phyloP scores from a whole-genome alignment of 2,329 filamentous ascomycete genomes.

The Huntiella moniliformis region DNA sequence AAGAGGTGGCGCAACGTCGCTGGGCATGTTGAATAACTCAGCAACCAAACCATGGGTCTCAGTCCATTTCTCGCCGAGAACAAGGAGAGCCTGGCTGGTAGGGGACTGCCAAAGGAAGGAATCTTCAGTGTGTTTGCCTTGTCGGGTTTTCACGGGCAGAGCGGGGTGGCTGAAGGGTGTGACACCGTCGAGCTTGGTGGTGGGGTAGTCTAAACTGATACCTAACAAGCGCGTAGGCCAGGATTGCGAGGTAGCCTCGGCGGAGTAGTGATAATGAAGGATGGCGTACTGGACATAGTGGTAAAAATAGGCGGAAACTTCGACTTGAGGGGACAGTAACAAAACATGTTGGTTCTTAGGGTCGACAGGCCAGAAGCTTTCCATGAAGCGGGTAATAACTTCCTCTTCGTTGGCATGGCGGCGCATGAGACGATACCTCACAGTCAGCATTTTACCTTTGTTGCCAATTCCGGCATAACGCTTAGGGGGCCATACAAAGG shows the following conservation, averaged over 20 bases:
- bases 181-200: slow-evolving; percentile 41
- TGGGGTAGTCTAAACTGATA: slow-evolving; percentile 60
- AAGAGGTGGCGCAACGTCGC: slow-evolving; percentile 16
- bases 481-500: slow-evolving; percentile 48
- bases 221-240: slow-evolving; percentile 46
- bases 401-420: slow-evolving; percentile 45
- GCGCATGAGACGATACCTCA: slow-evolving; percentile 55
- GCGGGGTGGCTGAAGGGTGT: slow-evolving; percentile 30
- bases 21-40: slow-evolving; percentile 23
- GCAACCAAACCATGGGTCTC: slow-evolving; percentile 70
- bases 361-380: slow-evolving; percentile 68
- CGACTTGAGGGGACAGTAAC: slow-evolving; percentile 63
- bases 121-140: slow-evolving; percentile 15
- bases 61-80: slow-evolving; percentile 71
- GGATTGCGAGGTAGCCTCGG: slow-evolving; percentile 22
- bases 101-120: slow-evolving; percentile 76
- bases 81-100: slow-evolving; percentile 61
- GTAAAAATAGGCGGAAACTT: slow-evolving; percentile 65
- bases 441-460: slow-evolving; percentile 31
- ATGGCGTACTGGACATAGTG: slow-evolving; percentile 69
- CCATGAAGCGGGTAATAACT: slow-evolving; percentile 56
- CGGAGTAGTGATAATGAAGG: slow-evolving; percentile 60
- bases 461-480: not conserved
- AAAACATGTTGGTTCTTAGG: slow-evolving; percentile 53
- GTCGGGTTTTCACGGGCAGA: slow-evolving; percentile 18